Percentiles rank a stretch among this genome's conserved stretches.
Conservation (phyloP, 164 flowering plant species). For the Tetracentron sinense region DNA sequence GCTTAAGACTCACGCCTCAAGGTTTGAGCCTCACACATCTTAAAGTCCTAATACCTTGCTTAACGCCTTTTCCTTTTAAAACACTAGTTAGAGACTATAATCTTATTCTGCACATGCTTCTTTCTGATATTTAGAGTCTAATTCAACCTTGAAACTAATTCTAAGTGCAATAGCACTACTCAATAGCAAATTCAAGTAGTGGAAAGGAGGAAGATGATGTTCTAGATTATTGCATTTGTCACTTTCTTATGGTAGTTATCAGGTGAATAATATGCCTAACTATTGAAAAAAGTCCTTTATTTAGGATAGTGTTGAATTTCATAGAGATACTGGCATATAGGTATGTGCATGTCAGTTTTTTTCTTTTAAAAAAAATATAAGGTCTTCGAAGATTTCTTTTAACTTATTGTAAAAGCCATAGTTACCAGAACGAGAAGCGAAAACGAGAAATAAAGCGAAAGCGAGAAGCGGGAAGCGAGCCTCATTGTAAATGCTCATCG, state of each 20-base stretch:
- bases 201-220: not conserved
- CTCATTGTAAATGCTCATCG: no score
- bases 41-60: no score
- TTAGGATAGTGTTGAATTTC: not conserved
- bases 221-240: conserved; percentile 1
- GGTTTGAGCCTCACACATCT: no score
- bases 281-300: no score
- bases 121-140: not conserved
- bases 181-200: not conserved
- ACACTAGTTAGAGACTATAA: not conserved
- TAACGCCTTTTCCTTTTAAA: no score
- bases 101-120: not conserved
- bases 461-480: no score
- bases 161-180: not conserved
- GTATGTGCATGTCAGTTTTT: not conserved
- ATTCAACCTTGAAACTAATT: not conserved
- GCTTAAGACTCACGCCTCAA: no score
- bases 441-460: no score
- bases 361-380: not conserved
- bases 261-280: not conserved
- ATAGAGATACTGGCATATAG: not conserved
- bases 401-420: no score
- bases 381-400: no score
- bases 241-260: not conserved
- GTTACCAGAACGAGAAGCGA: no score